Evolutionary conservation across 2,329 filamentous ascomycete species (phyloP).

Genomic region (Penicillium sp.): DNA sequence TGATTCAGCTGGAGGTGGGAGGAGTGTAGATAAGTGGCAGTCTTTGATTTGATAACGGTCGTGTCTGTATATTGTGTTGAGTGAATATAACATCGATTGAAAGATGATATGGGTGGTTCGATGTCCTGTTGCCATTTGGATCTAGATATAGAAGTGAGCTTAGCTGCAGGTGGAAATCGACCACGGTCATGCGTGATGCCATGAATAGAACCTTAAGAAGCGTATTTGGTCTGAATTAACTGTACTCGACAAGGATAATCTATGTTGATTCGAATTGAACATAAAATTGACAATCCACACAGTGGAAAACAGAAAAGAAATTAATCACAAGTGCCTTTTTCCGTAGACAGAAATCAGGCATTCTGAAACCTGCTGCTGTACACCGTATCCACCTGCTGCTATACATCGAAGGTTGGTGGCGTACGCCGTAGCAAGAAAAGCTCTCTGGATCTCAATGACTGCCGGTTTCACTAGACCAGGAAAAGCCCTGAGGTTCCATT

Average conservation of each 20-base stretch:
- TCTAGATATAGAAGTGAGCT: too few relatives aligned
- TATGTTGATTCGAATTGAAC: slow-evolving; percentile 8
- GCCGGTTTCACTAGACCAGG: neutral
- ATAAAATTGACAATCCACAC: slow-evolving; percentile 4
- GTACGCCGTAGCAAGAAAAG: slow-evolving; percentile 5
- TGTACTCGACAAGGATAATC: neutral
- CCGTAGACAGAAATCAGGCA: slow-evolving; percentile 3
- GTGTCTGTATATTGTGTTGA: too few relatives aligned
- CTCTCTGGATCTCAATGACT: neutral
- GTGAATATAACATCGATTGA: too few relatives aligned
- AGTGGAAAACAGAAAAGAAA: slow-evolving; percentile 6
- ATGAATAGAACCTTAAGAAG: too few relatives aligned
- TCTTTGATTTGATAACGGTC: too few relatives aligned
- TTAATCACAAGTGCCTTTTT: slow-evolving; percentile 8
- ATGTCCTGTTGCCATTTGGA: too few relatives aligned
- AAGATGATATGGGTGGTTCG: too few relatives aligned
- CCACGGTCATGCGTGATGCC: too few relatives aligned
- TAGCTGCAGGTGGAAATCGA: too few relatives aligned
- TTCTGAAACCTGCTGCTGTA: slow-evolving; percentile 13
- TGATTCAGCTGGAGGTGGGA: too few relatives aligned
- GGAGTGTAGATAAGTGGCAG: too few relatives aligned
- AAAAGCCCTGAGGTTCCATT: neutral
- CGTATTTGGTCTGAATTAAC: too few relatives aligned
- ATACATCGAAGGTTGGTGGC: slow-evolving; percentile 14
- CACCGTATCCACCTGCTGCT: slow-evolving; percentile 15